phyloP scores from a whole-genome alignment of 768 basidiomycete species.

The Cystofilobasidium bisporidii region DNA sequence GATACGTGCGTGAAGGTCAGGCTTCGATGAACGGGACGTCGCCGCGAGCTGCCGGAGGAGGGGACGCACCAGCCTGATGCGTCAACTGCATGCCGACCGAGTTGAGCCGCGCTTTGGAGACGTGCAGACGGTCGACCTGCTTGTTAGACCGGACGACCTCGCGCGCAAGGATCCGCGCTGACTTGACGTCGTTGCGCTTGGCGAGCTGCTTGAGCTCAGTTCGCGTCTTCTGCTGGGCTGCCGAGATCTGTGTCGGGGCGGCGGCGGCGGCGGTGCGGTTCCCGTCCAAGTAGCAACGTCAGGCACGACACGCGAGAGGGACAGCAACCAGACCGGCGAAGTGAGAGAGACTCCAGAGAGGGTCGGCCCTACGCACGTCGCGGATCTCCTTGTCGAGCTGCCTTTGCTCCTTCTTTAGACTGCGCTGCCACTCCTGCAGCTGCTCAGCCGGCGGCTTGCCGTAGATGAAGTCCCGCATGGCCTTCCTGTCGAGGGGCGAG shows the following conservation, averaged over 20 bases:
- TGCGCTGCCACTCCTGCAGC: conserved; percentile 81
- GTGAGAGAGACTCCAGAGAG: no score
- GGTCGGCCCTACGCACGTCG: conserved; percentile 53
- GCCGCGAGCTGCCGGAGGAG: no score
- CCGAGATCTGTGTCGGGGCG: background rate
- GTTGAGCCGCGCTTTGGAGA: conserved; percentile 82
- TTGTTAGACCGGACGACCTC: conserved; percentile 93
- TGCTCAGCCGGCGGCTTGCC: conserved; percentile 93
- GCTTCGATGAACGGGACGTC: no score
- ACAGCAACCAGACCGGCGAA: no score
- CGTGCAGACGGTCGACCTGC: conserved; percentile 83
- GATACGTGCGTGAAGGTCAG: no score
- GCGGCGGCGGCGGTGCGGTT: background rate
- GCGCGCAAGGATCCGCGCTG: conserved; percentile 78
- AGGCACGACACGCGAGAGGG: no score
- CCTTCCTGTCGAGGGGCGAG: conserved; percentile 13
- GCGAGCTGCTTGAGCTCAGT: conserved; percentile 79
- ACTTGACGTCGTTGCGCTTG: conserved; percentile 80
- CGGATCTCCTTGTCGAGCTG: conserved; percentile 86
- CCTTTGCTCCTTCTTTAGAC: conserved; percentile 70
- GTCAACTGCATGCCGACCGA: conserved; percentile 80
- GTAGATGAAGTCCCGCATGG: conserved; percentile 56
- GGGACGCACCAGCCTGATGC: conserved; percentile 75
- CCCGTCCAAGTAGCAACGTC: background rate
- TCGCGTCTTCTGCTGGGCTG: conserved; percentile 63